A percentile compares a stretch with the other conserved stretches of the same genome.
These are phyloP conservation scores for Penstemon davidsonii DNA, from an alignment of 257 asterid genomes.

Conservation along the genomic window DNA sequence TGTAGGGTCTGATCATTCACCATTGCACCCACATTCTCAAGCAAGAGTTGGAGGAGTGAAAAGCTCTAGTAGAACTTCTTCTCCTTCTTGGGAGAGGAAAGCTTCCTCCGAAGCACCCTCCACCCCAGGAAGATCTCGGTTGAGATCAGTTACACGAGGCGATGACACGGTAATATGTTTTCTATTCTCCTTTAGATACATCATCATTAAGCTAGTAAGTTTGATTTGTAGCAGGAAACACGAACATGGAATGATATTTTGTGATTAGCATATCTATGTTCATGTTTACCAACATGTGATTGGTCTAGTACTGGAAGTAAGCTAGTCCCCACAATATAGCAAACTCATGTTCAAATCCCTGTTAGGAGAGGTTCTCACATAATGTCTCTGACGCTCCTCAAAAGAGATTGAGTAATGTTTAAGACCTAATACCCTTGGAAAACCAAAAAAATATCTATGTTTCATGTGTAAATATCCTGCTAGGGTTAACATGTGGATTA, in stretches of 20 bases:
- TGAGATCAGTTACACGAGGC: constrained; percentile 73
- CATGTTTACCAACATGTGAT: no score
- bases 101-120: constrained; percentile 64
- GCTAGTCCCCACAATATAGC: no score
- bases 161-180: constrained; percentile 63
- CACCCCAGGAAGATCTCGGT: constrained; percentile 86
- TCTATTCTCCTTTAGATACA: background rate
- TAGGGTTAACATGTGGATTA: no score
- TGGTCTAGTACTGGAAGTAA: no score
- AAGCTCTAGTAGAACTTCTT: constrained; percentile 53
- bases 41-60: constrained; percentile 49
- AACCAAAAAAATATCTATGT: no score
- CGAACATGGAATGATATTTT: constrained; percentile 7
- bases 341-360: no score
- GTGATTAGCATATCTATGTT: background rate
- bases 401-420: no score
- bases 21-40: constrained; percentile 65
- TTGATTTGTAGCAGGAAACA: constrained; percentile 7
- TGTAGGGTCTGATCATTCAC: constrained; percentile 70
- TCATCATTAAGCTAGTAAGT: background rate
- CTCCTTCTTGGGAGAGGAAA: constrained; percentile 89
- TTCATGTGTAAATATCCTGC: no score
- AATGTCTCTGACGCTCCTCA: no score
- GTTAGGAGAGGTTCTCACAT: no score
- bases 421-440: no score